phyloP scores from a whole-genome alignment of 768 basidiomycete species.

The Xerocomellus chrysenteron region DNA sequence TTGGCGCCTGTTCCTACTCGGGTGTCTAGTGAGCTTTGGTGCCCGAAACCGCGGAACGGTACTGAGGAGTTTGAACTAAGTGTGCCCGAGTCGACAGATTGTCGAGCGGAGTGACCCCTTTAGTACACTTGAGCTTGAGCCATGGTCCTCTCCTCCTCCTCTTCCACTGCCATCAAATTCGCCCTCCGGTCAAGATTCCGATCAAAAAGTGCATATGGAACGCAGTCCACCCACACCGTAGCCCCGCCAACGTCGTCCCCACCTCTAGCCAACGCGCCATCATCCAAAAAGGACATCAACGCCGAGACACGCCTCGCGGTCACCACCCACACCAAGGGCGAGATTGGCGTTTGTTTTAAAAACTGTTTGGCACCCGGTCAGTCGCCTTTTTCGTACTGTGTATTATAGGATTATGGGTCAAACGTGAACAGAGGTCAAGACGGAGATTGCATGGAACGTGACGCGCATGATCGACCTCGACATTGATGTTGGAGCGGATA shows the following conservation, averaged over 20 bases:
- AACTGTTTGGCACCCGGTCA: slow-evolving; percentile 74
- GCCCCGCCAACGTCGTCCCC: slow-evolving; percentile 83
- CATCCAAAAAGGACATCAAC: slow-evolving; percentile 78
- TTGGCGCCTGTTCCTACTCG: neutral
- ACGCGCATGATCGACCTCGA: slow-evolving; percentile 85
- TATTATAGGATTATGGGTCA: too few relatives aligned
- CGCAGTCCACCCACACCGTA: slow-evolving; percentile 65
- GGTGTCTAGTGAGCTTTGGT: too few relatives aligned
- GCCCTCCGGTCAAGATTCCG: slow-evolving; percentile 70
- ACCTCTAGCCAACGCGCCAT: slow-evolving; percentile 61
- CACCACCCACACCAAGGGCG: slow-evolving; percentile 89
- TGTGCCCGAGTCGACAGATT: neutral
- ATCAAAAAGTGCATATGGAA: slow-evolving; percentile 93
- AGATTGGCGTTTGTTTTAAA: slow-evolving; percentile 93
- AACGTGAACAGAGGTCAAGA: slow-evolving; percentile 40
- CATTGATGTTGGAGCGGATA: slow-evolving; percentile 96
- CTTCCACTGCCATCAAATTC: slow-evolving; percentile 78
- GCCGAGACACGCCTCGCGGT: slow-evolving; percentile 92
- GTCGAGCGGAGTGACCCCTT: too few relatives aligned
- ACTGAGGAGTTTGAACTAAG: too few relatives aligned
- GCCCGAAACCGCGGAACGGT: too few relatives aligned
- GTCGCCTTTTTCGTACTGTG: neutral
- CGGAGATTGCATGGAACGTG: slow-evolving; percentile 48
- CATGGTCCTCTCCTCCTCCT: slow-evolving; percentile 16
- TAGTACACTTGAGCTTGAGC: neutral